Evolutionary conservation across 106 monocot species (phyloP), one percentile per base, ranked within the genome.

Genomic region (Dendrobium nobile): DNA sequence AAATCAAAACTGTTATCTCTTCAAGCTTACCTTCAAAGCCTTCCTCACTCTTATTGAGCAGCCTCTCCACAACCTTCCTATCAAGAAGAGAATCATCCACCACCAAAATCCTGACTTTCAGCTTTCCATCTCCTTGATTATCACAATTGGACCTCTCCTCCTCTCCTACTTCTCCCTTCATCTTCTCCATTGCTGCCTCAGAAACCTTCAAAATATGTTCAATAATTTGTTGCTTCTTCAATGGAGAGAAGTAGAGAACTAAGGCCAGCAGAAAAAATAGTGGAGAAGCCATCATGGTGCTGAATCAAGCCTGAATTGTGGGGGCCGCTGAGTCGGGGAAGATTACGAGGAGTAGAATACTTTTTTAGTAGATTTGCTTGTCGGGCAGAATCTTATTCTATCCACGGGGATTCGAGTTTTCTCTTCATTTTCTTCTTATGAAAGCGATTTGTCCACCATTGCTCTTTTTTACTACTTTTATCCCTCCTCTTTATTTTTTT

Each of bases 11-110:
- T 51, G 10, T 51, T 51, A 10, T 15, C 51, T 51, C 51, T 51
- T 51, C 15, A 15, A 45, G 51, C 64, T 77, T 41, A 77, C 77
- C 77, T 77, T 77, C 54, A 54, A 48, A 54, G 7, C 7, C 15
- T 9, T 26, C 7, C 28, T 54, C 77, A 54, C 51, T 77, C 77
- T 28, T 55, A 15, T 43, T 77, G 13, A 77, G 47, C 77, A 77
- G 48, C 54, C 77, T 77, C 77, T 77, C 77, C 31, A 77, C 77
- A 77, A 77, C 33, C 77, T 55, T 77, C 51, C 54, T 47, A 18
- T 77, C 77, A 8, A 77, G n/a, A 11, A 54, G 28, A 6, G 77
- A 77, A 22, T 77, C 77, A 77, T 77, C 77, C 47, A 77, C 77
- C 77, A 77, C 77, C 77, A 77, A 77, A 27, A 77, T 54, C 54